Evolutionary conservation across 441 rosid species (phyloP).

Genomic region (Mallotus repandus): DNA sequence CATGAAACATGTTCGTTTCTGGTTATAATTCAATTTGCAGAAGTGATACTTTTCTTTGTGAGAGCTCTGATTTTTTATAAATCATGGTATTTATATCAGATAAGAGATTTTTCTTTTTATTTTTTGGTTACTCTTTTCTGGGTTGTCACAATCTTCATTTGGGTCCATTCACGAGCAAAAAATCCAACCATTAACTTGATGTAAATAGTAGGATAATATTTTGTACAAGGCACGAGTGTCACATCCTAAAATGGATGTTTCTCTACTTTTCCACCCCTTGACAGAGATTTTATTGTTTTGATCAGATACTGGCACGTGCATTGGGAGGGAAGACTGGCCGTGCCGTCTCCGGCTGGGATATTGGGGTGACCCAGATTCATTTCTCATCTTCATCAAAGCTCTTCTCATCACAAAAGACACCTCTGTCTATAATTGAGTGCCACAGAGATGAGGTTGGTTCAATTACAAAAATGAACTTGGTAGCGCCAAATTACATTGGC

Average conservation of each 20-base stretch:
- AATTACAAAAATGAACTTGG: neutral
- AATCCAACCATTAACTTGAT: too few species aligned
- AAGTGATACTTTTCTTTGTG: too few species aligned
- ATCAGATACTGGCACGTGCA: conserved; percentile 54
- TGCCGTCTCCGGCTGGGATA: conserved; percentile 58
- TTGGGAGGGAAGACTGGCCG: conserved; percentile 59
- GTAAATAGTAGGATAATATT: too few species aligned
- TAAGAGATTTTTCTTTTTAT: too few species aligned
- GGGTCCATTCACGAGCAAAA: neutral
- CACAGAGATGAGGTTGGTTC: conserved; percentile 62
- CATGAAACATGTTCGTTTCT: neutral
- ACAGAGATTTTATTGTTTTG: conserved; percentile 1
- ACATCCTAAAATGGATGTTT: neutral
- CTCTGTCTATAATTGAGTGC: conserved; percentile 54
- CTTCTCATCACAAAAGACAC: conserved; percentile 41
- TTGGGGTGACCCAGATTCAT: conserved; percentile 48
- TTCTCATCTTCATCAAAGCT: conserved; percentile 37
- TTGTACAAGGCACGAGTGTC: neutral
- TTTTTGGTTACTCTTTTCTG: too few species aligned
- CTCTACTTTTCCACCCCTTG: neutral
- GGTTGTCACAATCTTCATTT: neutral
- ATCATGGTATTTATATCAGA: neutral
- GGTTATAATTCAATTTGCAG: neutral
- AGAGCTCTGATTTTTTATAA: too few species aligned
- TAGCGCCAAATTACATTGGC: neutral